A percentile compares a stretch with the other conserved stretches of the same genome.
Evolutionary conservation across 768 basidiomycete genomes (phyloP).

Genomic region (Leccinum subgranulosum): DNA sequence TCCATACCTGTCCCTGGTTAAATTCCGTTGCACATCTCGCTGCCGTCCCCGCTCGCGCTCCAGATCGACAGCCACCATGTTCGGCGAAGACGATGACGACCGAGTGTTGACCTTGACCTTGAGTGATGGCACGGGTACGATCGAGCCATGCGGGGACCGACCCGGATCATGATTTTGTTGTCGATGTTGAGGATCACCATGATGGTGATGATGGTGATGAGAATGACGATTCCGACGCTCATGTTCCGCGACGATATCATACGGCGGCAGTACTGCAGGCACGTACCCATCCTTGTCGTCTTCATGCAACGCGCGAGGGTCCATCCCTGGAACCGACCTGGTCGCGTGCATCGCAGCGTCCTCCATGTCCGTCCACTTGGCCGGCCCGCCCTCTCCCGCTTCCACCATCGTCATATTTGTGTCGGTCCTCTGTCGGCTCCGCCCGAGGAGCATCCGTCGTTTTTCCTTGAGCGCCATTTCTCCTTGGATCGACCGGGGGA

Average conservation of each 20-base stretch:
- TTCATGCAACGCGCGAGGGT: background rate
- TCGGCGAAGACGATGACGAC: background rate
- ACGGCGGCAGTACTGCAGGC: background rate
- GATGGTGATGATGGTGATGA: background rate
- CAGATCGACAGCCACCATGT: background rate
- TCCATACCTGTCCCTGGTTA: background rate
- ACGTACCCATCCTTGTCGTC: background rate
- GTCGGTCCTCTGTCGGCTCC: background rate
- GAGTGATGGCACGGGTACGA: background rate
- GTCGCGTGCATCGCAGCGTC: background rate
- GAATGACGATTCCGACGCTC: background rate
- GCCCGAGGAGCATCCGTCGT: constrained; percentile 18
- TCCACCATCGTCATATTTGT: background rate
- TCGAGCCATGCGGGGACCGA: background rate
- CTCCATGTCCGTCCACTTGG: background rate
- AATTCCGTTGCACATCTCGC: background rate
- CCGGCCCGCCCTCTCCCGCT: background rate
- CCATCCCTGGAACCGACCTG: background rate
- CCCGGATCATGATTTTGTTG: background rate
- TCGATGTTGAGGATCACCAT: background rate
- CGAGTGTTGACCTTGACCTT: background rate
- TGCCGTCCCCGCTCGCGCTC: background rate
- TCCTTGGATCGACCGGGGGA: constrained; percentile 70
- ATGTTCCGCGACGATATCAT: background rate
- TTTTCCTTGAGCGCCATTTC: constrained; percentile 58